Evolutionary conservation across 2,329 filamentous ascomycete species (phyloP), one percentile per base, ranked within the genome.

Genomic region (Ilyonectria sp.): DNA sequence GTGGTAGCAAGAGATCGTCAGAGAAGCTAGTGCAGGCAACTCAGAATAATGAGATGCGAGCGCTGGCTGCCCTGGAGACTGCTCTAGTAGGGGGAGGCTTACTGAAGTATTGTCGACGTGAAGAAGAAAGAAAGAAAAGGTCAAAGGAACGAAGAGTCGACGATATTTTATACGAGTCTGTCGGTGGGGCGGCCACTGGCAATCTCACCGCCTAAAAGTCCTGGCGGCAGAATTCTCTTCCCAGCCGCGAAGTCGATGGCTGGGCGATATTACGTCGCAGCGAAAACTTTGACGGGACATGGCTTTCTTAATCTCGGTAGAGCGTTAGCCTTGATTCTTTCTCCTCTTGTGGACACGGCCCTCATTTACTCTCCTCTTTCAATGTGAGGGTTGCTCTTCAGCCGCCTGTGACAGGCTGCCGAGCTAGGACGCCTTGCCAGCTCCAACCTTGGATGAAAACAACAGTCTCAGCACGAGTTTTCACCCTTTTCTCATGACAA

Each of bases 21-120:
- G 43, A 46, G 43, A 23, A 23, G 19, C 19, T 19, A 23, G 4
- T 2, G 21, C 43, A 21, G 6, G 43, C 19, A 17, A 21, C 4
- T 46, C n/a, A 21, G 10, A 7, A 10, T 10, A 2, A 17, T 21
- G 9, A 46, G 6, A 19, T 13, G 26, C 26, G 26, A 26, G 26
- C 26, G 26, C 26, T 15, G 10, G 37, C 11, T 40, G 23, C 47
- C 46, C 8, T 53, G 26, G 26, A 46, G 47, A 10, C 26, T 9
- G 19, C 46, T 35, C 17, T 40, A 54, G 29, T 49, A 55, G 59
- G 52, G 46, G 40, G 49, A 33, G 40, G 52, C 13, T 8, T 61
- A 61, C 59, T 61, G 59, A 61, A 61, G 59, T 61, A 61, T 61
- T 61, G 59, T 61, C 59, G 59, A 61, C 59, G 50, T 61, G 50